Base-by-base conservation (phyloP, 1,284 basidiomycete species). In the Abortiporus biennis region DNA sequence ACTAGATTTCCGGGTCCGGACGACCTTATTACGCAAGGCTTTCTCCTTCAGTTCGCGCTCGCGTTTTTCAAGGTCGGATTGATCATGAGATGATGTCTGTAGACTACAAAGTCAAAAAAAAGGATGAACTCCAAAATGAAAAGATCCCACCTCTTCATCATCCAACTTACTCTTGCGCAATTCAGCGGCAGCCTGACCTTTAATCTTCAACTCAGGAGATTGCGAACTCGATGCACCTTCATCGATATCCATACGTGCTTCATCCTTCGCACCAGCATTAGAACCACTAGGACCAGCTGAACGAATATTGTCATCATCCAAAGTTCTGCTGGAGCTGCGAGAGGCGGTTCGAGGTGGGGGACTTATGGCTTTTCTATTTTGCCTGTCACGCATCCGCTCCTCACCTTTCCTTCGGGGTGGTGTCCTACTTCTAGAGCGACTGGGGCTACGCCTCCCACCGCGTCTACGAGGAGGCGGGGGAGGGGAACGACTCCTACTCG, bases 11-110 rank as follows among this genome's bases (percentile, higher is more conserved):
- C 84, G 67, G 24, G 79, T 80, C 52, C 81, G 69, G 50, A 88
- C 75, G 42, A 88, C 85, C 56, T 88, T 88, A 54, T 87, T 86
- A 52, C 85, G 72, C 54, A 88, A 58, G n/a, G 85, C 85, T 55
- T 67, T 74, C 53, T 88, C 85, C 56, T 86, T 87, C 37, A 88
- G 57, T 54, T 88, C 85, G 52, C 74, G 86, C 54, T 87, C 84
- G 44, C 79, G 62, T 53, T 65, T 72, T 51, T 76, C 76, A 23
- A 86, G 62, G 42, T 60, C 54, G 4, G 40, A 46, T 33, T 40
- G 36, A 25, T 57, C 52, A 11, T 30, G 45, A 52, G 43, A 35
- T 2, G 38, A 33, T 47, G 27, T 21, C 32, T 17, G 15, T 9
- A 24, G 34, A 34, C 16, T 38, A 44, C 37, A 23, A 48, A 35